Conservation (phyloP, 495 filamentous ascomycete species). For the Xanthoparmelia taractica region DNA sequence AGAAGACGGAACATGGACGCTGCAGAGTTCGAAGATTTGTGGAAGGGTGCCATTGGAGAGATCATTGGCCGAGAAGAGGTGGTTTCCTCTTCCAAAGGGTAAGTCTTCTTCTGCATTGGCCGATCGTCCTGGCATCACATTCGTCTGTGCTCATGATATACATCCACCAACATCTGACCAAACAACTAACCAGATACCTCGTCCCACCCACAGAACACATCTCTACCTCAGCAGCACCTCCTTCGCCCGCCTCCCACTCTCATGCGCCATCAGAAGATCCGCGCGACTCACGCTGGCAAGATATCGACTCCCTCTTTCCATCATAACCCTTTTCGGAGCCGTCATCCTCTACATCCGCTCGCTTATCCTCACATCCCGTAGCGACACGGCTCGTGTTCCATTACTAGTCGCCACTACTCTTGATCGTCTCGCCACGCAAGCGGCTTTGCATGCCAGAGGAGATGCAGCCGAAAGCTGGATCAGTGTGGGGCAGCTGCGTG, state of each 20-base stretch:
- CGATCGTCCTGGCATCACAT: constrained; percentile 14
- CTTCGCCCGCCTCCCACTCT: constrained; percentile 79
- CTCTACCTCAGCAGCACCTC: constrained; percentile 60
- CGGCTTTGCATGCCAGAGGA: constrained; percentile 62
- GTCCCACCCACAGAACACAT: constrained; percentile 63
- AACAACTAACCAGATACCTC: constrained; percentile 69
- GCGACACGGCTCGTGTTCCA: constrained; percentile 64
- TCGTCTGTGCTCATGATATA: constrained; percentile 9
- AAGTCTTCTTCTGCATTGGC: constrained; percentile 42
- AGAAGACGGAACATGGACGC: constrained; percentile 71
- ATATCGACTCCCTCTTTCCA: constrained; percentile 88
- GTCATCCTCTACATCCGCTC: constrained; percentile 50
- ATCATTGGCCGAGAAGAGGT: constrained; percentile 77
- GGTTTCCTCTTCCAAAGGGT: constrained; percentile 61
- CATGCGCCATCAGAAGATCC: constrained; percentile 81
- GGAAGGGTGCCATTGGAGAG: constrained; percentile 78
- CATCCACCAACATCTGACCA: constrained; percentile 31
- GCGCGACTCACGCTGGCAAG: constrained; percentile 84
- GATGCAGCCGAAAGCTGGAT: constrained; percentile 65
- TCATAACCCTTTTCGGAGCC: constrained; percentile 49
- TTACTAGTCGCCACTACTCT: constrained; percentile 72
- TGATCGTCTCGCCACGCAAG: constrained; percentile 73
- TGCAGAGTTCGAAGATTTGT: constrained; percentile 87
- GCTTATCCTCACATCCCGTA: constrained; percentile 47
- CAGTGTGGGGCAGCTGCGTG: constrained; percentile 77